A percentile compares a stretch with the other conserved stretches of the same genome.
Conservation (phyloP, 768 basidiomycete species). For the Crassisporium funariophilum region DNA sequence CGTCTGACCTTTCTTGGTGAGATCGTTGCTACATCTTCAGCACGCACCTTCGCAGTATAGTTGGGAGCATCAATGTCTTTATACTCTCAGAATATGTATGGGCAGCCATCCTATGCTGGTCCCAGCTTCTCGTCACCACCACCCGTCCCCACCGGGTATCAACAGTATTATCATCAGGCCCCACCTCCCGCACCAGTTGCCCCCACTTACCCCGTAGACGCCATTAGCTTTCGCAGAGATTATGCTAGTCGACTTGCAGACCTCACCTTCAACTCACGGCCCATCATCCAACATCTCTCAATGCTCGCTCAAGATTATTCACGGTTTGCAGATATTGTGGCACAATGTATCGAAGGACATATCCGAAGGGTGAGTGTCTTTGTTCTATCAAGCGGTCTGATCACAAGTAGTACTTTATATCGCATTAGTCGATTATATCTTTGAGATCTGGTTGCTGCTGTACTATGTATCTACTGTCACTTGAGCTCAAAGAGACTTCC, state of each 20-base stretch:
- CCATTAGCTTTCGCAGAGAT: constrained; percentile 58
- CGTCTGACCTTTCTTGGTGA: constrained; percentile 28
- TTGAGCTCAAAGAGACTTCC: constrained; percentile 40
- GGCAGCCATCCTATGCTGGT: constrained; percentile 54
- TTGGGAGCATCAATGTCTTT: constrained; percentile 48
- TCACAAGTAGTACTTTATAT: constrained; percentile 13
- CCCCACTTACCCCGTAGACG: constrained; percentile 33
- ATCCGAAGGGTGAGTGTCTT: constrained; percentile 81
- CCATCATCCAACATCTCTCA: constrained; percentile 90
- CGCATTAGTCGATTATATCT: constrained; percentile 9
- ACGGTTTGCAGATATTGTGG: constrained; percentile 77
- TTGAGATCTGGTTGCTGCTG: constrained; percentile 33
- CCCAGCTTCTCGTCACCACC: constrained; percentile 42
- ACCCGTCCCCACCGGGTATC: constrained; percentile 38
- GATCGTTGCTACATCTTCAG: constrained; percentile 17
- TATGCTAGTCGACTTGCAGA: constrained; percentile 72
- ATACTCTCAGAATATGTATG: constrained; percentile 65
- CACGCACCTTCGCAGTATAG: constrained; percentile 11
- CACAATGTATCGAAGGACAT: constrained; percentile 80
- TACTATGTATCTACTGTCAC: constrained; percentile 22
- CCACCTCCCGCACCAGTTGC: constrained; percentile 42
- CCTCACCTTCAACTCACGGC: constrained; percentile 92
- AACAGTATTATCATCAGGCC: constrained; percentile 49
- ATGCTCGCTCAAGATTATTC: constrained; percentile 88
- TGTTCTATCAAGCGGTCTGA: constrained; percentile 21